Conservation (phyloP, 495 filamentous ascomycete genomes). For the Talaromyces wortmannii region DNA sequence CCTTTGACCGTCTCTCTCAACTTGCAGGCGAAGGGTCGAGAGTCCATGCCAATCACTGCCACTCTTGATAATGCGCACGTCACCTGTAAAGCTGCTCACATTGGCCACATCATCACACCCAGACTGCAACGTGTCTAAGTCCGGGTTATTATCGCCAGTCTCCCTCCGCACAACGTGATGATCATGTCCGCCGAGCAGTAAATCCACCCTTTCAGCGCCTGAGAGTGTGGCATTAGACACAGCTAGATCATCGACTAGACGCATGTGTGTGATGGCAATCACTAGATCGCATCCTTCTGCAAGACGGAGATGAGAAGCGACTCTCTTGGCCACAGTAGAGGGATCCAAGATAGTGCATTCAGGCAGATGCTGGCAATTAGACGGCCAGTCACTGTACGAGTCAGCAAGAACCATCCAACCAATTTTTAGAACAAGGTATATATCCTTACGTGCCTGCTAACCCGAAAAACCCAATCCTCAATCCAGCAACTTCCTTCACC, state of each 20-base stretch:
- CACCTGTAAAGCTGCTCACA: not conserved
- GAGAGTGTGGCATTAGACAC: not conserved
- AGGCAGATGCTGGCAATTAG: constrained; percentile 2
- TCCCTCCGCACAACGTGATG: not conserved
- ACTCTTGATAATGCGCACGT: not conserved
- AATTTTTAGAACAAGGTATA: not conserved
- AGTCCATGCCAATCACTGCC: not conserved
- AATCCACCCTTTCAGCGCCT: not conserved
- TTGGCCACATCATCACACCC: not conserved
- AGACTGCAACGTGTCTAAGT: not conserved
- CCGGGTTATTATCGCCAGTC: not conserved
- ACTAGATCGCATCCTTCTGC: not conserved
- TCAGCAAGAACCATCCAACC: not conserved
- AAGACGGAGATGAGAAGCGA: not conserved
- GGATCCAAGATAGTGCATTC: not conserved
- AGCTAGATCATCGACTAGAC: constrained; percentile 1
- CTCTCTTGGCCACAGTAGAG: not conserved
- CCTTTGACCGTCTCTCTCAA: too few relatives aligned
- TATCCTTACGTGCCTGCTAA: constrained; percentile 4
- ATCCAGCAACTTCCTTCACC: not conserved
- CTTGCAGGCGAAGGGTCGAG: not conserved
- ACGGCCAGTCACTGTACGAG: constrained; percentile 2
- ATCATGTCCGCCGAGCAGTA: constrained; percentile 3
- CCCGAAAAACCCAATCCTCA: not conserved
- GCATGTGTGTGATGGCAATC: constrained; percentile 5